Evolutionary conservation across 768 basidiomycete genomes (phyloP).

Genomic region (Zangia roseola): DNA sequence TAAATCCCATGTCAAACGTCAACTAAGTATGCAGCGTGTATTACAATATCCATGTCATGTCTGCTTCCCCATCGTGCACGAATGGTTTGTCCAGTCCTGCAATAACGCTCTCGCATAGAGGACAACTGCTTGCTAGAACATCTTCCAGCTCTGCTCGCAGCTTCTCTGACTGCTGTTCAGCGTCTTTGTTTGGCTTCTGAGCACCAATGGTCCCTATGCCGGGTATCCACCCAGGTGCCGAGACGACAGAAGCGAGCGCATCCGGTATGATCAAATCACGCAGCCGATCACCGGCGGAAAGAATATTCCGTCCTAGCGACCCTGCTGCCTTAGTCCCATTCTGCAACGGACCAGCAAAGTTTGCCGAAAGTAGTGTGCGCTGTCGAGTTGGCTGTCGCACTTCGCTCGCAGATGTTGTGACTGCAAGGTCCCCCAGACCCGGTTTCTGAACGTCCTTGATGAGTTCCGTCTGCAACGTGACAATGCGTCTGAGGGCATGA

Average conservation of each 20-base stretch:
- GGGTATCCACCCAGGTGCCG: slow-evolving; percentile 76
- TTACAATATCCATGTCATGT: slow-evolving; percentile 74
- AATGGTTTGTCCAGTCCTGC: slow-evolving; percentile 87
- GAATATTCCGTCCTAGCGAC: slow-evolving; percentile 72
- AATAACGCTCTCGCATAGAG: slow-evolving; percentile 89
- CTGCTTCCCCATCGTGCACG: slow-evolving; percentile 72
- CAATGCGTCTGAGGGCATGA: slow-evolving; percentile 76
- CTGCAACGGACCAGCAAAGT: slow-evolving; percentile 60
- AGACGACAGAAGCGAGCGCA: slow-evolving; percentile 81
- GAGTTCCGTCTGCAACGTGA: slow-evolving; percentile 82
- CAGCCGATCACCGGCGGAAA: slow-evolving; percentile 86
- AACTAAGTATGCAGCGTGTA: neutral
- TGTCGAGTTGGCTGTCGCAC: slow-evolving; percentile 49
- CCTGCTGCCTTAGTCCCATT: slow-evolving; percentile 66
- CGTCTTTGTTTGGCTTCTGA: slow-evolving; percentile 46
- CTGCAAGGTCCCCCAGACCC: slow-evolving; percentile 32
- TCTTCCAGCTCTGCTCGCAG: slow-evolving; percentile 86
- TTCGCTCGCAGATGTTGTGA: slow-evolving; percentile 34
- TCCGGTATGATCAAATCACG: slow-evolving; percentile 94
- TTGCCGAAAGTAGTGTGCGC: slow-evolving; percentile 72
- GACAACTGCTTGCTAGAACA: slow-evolving; percentile 84
- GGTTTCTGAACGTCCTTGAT: slow-evolving; percentile 49
- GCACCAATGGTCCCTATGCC: slow-evolving; percentile 53
- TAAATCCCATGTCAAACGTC: slow-evolving; percentile 29
- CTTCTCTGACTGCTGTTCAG: slow-evolving; percentile 64